Evolutionary conservation across 306 rosid genomes (phyloP), one percentile per base, ranked within the genome.

Genomic region (Ceratonia siliqua): DNA sequence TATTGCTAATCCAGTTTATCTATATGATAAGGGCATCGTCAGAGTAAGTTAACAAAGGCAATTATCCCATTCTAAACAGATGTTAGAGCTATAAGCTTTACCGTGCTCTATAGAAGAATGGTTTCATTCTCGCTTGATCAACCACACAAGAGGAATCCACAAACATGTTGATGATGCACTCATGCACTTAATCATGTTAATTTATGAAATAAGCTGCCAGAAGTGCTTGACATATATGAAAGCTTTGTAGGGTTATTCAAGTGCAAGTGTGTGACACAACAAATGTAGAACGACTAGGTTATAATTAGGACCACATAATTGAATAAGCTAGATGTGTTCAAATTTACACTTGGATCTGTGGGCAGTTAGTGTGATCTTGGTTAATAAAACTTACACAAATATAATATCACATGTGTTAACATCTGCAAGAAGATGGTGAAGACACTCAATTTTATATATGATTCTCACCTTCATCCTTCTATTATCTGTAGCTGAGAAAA

Each of bases 401-500:
- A 18, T 27, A 18, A 14, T 39, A 17, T 22, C 38, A 13, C 38
- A 39, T 30, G 38, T 59, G 55, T 77, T 72, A 20, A 57, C 57
- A 43, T 59, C 61, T 35, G 73, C 11, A 28, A 56, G 58, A 55
- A 39, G 75, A 71, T 61, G 46, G 45, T 61, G 18, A 41, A 48
- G 39, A 43, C 24, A 39, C 64, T 57, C 13, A 14, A 36, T 64
- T 77, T 56, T 27, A 68, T 36, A 5, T 8, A 53, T 57, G 70
- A 35, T 76, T 56, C 61, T 63, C 53, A 76, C 42, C 20, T 57
- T 72, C 32, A 18, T 81, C 21, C 35, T 10, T 59, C 79, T 75
- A 68, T 81, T 50, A 33, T 79, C 17, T 81, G 80, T 78, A 95
- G 99, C 83, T 95, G 85, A 95, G 88, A 91, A 89, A 89, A 82